phyloP scores from a whole-genome alignment of 495 filamentous ascomycete species.

The Aspergillus conjunctus region DNA sequence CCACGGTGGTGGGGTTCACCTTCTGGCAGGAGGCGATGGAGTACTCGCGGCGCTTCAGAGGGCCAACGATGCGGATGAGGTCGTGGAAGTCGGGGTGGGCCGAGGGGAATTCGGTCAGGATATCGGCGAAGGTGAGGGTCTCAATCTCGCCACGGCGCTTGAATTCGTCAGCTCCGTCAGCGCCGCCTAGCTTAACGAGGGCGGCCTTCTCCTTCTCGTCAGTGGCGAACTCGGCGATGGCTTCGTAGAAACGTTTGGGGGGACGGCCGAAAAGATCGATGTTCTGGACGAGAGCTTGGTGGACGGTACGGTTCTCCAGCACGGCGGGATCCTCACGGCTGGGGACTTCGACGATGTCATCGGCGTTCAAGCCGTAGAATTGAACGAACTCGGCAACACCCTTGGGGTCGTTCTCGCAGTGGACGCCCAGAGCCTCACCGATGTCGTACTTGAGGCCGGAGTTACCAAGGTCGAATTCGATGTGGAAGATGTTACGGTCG shows the following conservation, averaged over 20 bases:
- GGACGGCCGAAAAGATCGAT: constrained; percentile 96
- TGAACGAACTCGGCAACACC: constrained; percentile 84
- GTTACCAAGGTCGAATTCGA: constrained; percentile 92
- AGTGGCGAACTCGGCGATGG: constrained; percentile 81
- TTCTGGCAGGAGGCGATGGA: constrained; percentile 95
- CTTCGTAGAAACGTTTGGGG: constrained; percentile 95
- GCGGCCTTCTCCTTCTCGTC: constrained; percentile 80
- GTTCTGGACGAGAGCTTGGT: constrained; percentile 90
- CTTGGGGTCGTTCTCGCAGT: constrained; percentile 83
- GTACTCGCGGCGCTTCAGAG: constrained; percentile 96
- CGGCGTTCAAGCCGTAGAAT: constrained; percentile 79
- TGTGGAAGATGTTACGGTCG: constrained; percentile 99
- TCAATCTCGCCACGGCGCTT: constrained; percentile 93
- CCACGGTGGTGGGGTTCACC: constrained; percentile 80
- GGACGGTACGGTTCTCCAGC: constrained; percentile 88
- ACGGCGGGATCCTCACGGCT: constrained; percentile 77
- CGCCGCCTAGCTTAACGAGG: constrained; percentile 72
- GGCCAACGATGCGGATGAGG: constrained; percentile 82
- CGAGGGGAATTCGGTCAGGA: constrained; percentile 83
- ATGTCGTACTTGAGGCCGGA: constrained; percentile 95
- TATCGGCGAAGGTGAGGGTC: constrained; percentile 88
- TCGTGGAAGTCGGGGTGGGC: constrained; percentile 90
- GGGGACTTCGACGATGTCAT: constrained; percentile 86
- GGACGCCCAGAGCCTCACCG: constrained; percentile 96
- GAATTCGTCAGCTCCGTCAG: constrained; percentile 90